phyloP scores from a whole-genome alignment of 352 stramenopile genomes.

The Phytopythium delawarense region DNA sequence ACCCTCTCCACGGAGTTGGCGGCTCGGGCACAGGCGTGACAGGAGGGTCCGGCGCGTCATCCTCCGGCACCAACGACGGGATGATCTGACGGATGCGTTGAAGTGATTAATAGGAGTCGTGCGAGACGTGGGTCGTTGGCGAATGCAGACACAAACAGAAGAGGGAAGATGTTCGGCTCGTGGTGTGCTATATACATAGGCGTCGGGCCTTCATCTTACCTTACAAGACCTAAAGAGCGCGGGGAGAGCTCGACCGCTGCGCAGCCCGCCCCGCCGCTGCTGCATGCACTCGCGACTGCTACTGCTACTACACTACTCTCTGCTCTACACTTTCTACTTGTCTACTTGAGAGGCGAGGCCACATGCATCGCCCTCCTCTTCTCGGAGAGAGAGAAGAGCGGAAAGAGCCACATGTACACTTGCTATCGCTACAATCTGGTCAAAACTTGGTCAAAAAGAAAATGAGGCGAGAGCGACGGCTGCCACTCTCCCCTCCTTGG shows the following conservation, averaged over 20 bases:
- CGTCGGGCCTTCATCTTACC: constrained; percentile 4
- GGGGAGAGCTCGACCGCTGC: not conserved
- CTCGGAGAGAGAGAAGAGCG: not conserved
- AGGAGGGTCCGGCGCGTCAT: not conserved
- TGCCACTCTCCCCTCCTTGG: not conserved
- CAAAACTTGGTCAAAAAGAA: constrained; percentile 17
- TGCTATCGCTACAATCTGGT: constrained; percentile 23
- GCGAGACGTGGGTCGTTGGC: not conserved
- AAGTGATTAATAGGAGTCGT: not conserved
- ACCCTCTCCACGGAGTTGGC: not conserved
- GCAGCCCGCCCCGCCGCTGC: not conserved
- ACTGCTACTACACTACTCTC: constrained; percentile 5
- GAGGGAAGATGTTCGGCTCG: not conserved
- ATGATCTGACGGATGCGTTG: not conserved
- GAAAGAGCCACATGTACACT: constrained; percentile 3
- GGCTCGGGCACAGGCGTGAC: not conserved
- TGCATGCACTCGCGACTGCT: constrained; percentile 3
- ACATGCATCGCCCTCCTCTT: not conserved
- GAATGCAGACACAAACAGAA: not conserved
- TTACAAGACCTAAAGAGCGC: constrained; percentile 3
- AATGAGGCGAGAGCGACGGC: not conserved
- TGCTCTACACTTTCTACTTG: constrained; percentile 8
- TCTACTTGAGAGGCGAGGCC: constrained; percentile 3
- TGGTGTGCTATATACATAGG: not conserved
- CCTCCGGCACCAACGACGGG: not conserved